Conservation (phyloP, 2,329 filamentous ascomycete genomes). For the Geoglossum cookeanum region DNA sequence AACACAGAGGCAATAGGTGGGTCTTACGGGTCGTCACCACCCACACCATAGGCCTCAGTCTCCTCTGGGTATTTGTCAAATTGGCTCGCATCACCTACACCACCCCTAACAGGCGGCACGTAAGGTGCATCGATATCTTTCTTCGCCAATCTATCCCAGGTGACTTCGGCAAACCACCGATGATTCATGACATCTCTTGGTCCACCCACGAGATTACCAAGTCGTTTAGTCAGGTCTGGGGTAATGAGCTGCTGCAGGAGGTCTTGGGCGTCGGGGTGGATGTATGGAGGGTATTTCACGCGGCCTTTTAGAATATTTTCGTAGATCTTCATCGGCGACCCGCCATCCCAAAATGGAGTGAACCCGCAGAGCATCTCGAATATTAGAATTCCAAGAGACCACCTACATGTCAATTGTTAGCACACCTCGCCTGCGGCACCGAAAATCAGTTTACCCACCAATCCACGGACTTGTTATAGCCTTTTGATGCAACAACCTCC, state of each 20-base stretch:
- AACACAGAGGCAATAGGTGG: conserved; percentile 4
- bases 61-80: conserved; percentile 98
- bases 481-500: conserved; percentile 96
- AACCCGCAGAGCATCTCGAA: conserved; percentile 99
- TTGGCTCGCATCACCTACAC: conserved; percentile 85
- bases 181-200: conserved; percentile 88
- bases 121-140: conserved; percentile 98
- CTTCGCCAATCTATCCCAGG: conserved; percentile 81
- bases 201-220: conserved; percentile 86
- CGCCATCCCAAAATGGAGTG: conserved; percentile 97
- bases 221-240: conserved; percentile 76
- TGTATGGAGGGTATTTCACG: conserved; percentile 92
- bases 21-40: conserved; percentile 71
- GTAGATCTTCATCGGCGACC: conserved; percentile 97
- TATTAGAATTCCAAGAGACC: conserved; percentile 94
- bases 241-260: conserved; percentile 87
- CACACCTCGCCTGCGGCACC: conserved; percentile 3
- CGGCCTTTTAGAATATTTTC: conserved; percentile 94
- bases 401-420: conserved; percentile 36
- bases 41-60: conserved; percentile 70
- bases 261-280: conserved; percentile 86
- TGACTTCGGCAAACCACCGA: conserved; percentile 92
- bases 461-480: conserved; percentile 98
- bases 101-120: conserved; percentile 84
- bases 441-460: conserved; percentile 43